A percentile compares a stretch with the other conserved stretches of the same genome.
Evolutionary conservation across 306 rosid genomes (phyloP).

Genomic region (Hylodesmum podocarpum): DNA sequence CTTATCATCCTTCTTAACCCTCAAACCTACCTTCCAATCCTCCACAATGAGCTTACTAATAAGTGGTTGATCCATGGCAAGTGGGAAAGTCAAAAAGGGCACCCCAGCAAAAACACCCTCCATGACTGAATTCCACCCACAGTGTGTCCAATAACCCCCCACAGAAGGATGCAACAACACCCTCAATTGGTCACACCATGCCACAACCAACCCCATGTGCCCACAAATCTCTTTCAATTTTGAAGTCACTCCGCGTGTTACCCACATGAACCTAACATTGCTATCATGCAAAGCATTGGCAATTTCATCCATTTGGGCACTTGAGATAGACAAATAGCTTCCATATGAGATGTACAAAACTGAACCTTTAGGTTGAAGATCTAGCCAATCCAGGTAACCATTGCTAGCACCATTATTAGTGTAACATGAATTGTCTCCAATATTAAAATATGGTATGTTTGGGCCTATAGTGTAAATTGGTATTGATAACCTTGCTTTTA

Average conservation of each 20-base stretch:
- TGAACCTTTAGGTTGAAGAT: conserved; percentile 42
- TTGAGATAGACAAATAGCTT: conserved; percentile 48
- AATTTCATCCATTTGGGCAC: conserved; percentile 54
- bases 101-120: conserved; percentile 62
- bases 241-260: conserved; percentile 28
- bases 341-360: conserved; percentile 59
- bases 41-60: conserved; percentile 44
- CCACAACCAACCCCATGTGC: conserved; percentile 35
- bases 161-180: conserved; percentile 52
- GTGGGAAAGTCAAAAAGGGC: conserved; percentile 54
- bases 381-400: conserved; percentile 45
- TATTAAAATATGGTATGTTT: conserved; percentile 36
- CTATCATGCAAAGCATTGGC: conserved; percentile 33
- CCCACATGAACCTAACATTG: conserved; percentile 53
- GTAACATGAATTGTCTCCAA: not conserved
- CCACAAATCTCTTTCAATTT: conserved; percentile 41
- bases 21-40: conserved; percentile 62
- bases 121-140: conserved; percentile 61
- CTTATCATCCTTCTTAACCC: conserved; percentile 40
- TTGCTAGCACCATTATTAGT: not conserved
- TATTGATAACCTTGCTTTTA: conserved; percentile 23
- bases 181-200: conserved; percentile 67
- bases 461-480: conserved; percentile 55
- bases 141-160: conserved; percentile 62
- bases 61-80: conserved; percentile 45